A percentile compares a stretch with the other conserved stretches of the same genome.
Evolutionary conservation across 371 early-diverging fungal species (phyloP).

Genomic region (Coelomomyces lativittatus): DNA sequence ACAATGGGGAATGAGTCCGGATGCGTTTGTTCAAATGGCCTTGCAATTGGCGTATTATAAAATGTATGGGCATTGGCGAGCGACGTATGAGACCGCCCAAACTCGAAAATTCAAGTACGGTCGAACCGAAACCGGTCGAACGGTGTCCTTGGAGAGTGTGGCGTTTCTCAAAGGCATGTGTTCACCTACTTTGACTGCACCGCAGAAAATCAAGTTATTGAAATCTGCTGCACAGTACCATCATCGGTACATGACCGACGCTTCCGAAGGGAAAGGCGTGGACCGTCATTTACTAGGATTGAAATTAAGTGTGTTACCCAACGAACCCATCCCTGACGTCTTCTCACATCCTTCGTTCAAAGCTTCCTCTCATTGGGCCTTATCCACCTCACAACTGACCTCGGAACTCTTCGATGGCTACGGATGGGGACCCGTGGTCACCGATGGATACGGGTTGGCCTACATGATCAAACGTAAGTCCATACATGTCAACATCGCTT

Average conservation of each 20-base stretch:
- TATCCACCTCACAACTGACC: constrained; percentile 80
- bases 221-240: constrained; percentile 58
- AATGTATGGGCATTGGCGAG: constrained; percentile 51
- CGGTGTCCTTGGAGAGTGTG: constrained; percentile 55
- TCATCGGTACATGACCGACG: constrained; percentile 56
- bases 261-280: constrained; percentile 64
- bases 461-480: constrained; percentile 76
- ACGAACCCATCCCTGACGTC: constrained; percentile 58
- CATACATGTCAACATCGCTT: constrained; percentile 69
- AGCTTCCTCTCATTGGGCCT: constrained; percentile 71
- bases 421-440: constrained; percentile 92
- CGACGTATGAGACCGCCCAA: constrained; percentile 84
- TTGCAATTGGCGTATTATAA: constrained; percentile 88
- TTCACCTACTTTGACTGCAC: constrained; percentile 17
- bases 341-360: constrained; percentile 66
- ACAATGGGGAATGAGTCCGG: constrained; percentile 62
- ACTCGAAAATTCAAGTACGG: constrained; percentile 77
- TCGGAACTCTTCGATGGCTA: constrained; percentile 78
- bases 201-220: constrained; percentile 47
- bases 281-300: constrained; percentile 67
- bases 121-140: constrained; percentile 85
- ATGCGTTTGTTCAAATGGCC: constrained; percentile 84
- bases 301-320: constrained; percentile 37
- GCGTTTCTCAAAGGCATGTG: constrained; percentile 77
- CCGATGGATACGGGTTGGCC: constrained; percentile 81